Percentiles rank a stretch among this genome's conserved stretches.
Evolutionary conservation across 1,284 basidiomycete genomes (phyloP).

Genomic region (Moesziomyces parantarcticus): DNA sequence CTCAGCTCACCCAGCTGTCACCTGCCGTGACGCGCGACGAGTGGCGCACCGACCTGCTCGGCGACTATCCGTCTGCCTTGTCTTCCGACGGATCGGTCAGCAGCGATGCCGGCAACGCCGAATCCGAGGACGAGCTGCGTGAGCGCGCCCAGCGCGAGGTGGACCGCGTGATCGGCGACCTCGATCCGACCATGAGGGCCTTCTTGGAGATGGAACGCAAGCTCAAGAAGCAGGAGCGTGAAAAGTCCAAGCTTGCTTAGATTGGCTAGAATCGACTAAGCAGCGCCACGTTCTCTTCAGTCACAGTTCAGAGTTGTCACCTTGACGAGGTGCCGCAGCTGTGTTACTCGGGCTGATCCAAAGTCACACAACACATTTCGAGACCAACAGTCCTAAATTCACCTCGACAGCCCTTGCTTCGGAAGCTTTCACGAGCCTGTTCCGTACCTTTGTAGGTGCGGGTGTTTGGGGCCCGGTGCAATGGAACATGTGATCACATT

Average conservation of each 20-base stretch:
- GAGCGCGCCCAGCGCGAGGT: conserved; percentile 49
- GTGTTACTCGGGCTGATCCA: too few species aligned
- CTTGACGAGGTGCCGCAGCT: too few species aligned
- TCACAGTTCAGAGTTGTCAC: neutral
- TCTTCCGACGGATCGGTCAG: neutral
- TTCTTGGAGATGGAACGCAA: conserved; percentile 64
- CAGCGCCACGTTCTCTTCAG: neutral
- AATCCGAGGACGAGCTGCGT: conserved; percentile 13
- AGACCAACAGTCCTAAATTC: too few species aligned
- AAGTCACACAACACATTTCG: too few species aligned
- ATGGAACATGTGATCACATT: too few species aligned
- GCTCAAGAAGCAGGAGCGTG: conserved; percentile 52
- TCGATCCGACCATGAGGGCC: conserved; percentile 62
- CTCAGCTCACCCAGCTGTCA: conserved; percentile 71
- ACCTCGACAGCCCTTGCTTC: too few species aligned
- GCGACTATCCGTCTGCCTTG: conserved; percentile 64
- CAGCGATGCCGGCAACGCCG: conserved; percentile 1
- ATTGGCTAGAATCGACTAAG: neutral
- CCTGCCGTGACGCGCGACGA: conserved; percentile 72
- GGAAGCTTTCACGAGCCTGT: too few species aligned
- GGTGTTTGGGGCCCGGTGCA: too few species aligned
- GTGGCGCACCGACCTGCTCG: conserved; percentile 74
- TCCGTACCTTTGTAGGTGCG: too few species aligned
- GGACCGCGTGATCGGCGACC: conserved; percentile 40
- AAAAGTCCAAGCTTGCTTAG: conserved; percentile 12